Conservation (phyloP, 257 asterid species). For the Cruciata laevipes region DNA sequence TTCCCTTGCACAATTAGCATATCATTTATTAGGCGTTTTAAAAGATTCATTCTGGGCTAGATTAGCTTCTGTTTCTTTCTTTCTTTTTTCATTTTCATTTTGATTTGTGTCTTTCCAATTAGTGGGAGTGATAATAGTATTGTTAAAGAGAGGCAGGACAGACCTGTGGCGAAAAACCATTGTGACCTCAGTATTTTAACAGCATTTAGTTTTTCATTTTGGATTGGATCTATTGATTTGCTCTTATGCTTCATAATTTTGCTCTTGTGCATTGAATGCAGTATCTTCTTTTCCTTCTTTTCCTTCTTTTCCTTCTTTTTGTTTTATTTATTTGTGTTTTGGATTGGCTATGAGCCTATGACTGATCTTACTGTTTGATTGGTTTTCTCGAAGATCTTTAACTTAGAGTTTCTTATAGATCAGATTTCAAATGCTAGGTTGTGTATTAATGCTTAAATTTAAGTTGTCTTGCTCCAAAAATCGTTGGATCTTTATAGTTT, state of each 20-base stretch:
- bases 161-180: neutral
- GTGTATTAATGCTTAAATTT: too few species aligned
- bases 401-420: too few species aligned
- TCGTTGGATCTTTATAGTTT: too few species aligned
- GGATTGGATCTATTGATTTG: neutral
- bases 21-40: neutral
- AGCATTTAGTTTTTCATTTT: neutral
- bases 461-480: too few species aligned
- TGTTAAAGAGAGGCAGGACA: neutral
- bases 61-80: neutral
- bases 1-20: neutral
- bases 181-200: conserved; percentile 2
- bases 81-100: neutral
- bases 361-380: too few species aligned
- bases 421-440: too few species aligned
- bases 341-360: too few species aligned
- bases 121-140: conserved; percentile 7
- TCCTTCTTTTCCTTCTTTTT: too few species aligned
- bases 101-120: neutral
- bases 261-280: neutral
- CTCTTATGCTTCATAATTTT: neutral
- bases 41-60: conserved; percentile 6
- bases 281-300: too few species aligned
- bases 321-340: too few species aligned
- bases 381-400: too few species aligned